phyloP scores from a whole-genome alignment of 2,329 filamentous ascomycete genomes.

The Cercospora sp. region DNA sequence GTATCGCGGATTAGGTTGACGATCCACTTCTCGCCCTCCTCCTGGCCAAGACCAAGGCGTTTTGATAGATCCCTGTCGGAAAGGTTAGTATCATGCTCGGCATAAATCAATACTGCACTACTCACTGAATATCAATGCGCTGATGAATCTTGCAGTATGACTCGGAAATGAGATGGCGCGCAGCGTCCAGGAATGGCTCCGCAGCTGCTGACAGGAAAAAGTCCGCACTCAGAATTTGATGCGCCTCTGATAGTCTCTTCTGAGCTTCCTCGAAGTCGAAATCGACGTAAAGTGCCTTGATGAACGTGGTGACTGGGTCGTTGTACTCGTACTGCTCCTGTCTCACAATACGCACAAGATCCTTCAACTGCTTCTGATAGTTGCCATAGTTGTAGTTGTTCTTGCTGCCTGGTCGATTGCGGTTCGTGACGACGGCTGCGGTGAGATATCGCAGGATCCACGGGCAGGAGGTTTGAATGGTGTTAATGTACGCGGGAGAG shows the following conservation, averaged over 20 bases:
- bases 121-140: conserved; percentile 85
- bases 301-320: conserved; percentile 93
- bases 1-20: conserved; percentile 99
- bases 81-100: conserved; percentile 23
- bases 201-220: conserved; percentile 89
- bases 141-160: conserved; percentile 99
- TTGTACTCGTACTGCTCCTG: conserved; percentile 98
- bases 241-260: conserved; percentile 80
- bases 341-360: conserved; percentile 89
- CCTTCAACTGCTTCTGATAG: conserved; percentile 99
- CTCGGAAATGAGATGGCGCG: conserved; percentile 95
- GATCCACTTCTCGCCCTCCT: conserved; percentile 99
- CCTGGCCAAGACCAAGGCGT: conserved; percentile 84
- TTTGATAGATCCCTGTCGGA: conserved; percentile 73
- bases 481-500: conserved; percentile 97
- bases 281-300: conserved; percentile 92
- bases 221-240: conserved; percentile 87
- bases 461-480: conserved; percentile 95
- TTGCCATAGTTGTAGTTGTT: conserved; percentile 93
- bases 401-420: conserved; percentile 71
- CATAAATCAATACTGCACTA: conserved; percentile 36
- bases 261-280: conserved; percentile 98
- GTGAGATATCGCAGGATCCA: conserved; percentile 95
- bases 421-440: conserved; percentile 92
- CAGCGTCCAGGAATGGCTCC: conserved; percentile 89